Evolutionary conservation across 2,329 filamentous ascomycete species (phyloP), one percentile per base, ranked within the genome.

Genomic region (Claviceps paspali): DNA sequence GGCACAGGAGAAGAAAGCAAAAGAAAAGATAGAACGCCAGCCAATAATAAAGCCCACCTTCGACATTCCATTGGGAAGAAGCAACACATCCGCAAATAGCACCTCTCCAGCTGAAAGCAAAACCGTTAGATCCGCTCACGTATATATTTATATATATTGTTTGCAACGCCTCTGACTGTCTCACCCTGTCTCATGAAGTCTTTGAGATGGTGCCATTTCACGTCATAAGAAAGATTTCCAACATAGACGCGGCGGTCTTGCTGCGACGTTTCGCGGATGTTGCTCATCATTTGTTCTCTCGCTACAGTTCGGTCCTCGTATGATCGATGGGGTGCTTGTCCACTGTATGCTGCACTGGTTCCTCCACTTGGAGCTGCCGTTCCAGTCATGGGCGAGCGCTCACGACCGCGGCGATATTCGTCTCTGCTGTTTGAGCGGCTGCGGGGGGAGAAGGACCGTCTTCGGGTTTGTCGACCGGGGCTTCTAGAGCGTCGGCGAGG

Each of bases 51-150:
- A 78, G 86, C 84, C 85, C 87, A 96, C 88, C 88, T 98, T 98
- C 84, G 88, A 96, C 91, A 98, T 98, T 87, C 91, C 91, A 76
- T 98, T 98, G 59, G 91, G 91, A 80, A 98, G 86, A 65, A 94
- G 74, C 67, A 98, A 79, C 60, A 98, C 91, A 75, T 98, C 91
- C 70, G 91, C 91, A 70, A 94, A 98, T 69, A 96, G 78, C 63
- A 98, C 91, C 65, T 96, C 88, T 75, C 91, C 91, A 70, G 91
- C 91, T 96, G 65, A 18, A 41, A 56, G 51, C 38, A 42, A 48
- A 47, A 39, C 42, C 49, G 61, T 67, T 55, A 67, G 63, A 45
- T 51, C 44, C 49, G 45, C 47, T 45, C 35, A 42, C 19, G 3
- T 40, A 42, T 47, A 45, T 39, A 41, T n/a, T n/a, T n/a, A n/a